Evolutionary conservation across 805 yeast genomes (phyloP), one percentile per base, ranked within the genome.

Genomic region (Soucietia sequanensis): DNA sequence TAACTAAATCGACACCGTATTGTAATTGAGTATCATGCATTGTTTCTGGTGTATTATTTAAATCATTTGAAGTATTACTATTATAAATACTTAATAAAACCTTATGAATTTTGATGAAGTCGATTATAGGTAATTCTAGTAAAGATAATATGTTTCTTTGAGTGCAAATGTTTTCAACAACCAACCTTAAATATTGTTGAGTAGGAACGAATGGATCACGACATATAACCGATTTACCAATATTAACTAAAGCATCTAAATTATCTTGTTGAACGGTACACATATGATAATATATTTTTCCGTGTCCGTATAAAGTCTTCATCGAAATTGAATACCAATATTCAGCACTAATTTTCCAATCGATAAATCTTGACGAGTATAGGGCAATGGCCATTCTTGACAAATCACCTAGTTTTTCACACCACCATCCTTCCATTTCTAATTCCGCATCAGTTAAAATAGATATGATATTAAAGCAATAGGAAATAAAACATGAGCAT

Each of bases 371-470:
- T 2, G 89, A 81, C 6, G 89, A 81, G 48, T 84, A 85, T 27
- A 86, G 63, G 0, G 95, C 93, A 46, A 87, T 85, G 8, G 95
- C 91, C 89, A 87, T 85, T 52, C 95, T 65, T 23, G 91, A 81
- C 44, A 87, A 63, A 54, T 87, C 96, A 23, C 95, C 96, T 33
- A 87, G 60, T 51, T 88, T 83, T 56, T 87, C 95, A 19, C 80
- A 73, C 96, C 96, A 87, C 75, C 80, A 76, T 22, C 80, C 80
- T 54, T 75, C 80, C 71, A 76, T 75, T 40, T 76, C 80, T 24
- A 75, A 56, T 5, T 67, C 62, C 1, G 80, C 72, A 47, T 76
- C 81, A 0, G 80, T 73, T 28, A 77, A 54, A 42, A 72, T 75
- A 13, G 75, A 62, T 26, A 76, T 70, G 38, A 76, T 74, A 40